Evolutionary conservation across 352 stramenopile species (phyloP).

Genomic region (Saprolegnia parasitica): DNA sequence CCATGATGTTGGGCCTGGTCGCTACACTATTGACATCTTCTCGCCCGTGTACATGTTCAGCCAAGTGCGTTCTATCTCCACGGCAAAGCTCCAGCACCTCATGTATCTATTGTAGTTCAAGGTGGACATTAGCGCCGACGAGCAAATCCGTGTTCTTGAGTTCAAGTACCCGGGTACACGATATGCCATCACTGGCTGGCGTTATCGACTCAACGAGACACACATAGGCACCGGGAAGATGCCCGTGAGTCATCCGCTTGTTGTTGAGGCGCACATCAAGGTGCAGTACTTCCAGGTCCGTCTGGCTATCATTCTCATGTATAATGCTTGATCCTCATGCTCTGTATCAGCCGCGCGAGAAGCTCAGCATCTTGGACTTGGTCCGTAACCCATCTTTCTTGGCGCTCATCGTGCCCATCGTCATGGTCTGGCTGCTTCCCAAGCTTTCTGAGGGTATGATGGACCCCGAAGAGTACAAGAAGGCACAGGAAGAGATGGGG

Average conservation of each 20-base stretch:
- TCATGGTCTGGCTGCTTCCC: conserved; percentile 68
- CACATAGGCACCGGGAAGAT: conserved; percentile 44
- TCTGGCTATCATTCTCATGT: background rate
- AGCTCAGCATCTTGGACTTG: conserved; percentile 67
- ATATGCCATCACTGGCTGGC: background rate
- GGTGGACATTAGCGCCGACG: conserved; percentile 86
- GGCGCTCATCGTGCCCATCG: conserved; percentile 69
- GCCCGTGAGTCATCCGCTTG: conserved; percentile 56
- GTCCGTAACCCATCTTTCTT: conserved; percentile 82
- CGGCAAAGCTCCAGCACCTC: background rate
- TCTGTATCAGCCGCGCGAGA: conserved; percentile 48
- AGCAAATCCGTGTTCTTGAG: conserved; percentile 84
- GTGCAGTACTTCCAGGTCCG: conserved; percentile 71
- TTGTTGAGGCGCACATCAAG: conserved; percentile 55
- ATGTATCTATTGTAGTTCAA: conserved; percentile 55
- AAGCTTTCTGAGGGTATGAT: conserved; percentile 78
- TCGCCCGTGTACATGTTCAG: conserved; percentile 67
- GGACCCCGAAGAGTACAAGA: conserved; percentile 85
- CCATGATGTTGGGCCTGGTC: conserved; percentile 57
- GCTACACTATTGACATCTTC: conserved; percentile 72
- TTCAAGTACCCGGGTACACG: conserved; percentile 65
- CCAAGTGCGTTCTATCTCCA: conserved; percentile 33
- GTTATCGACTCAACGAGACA: background rate
- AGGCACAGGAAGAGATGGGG: conserved; percentile 79
- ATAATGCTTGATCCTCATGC: background rate